These are phyloP conservation scores for Paecilomyces sp. DNA, from an alignment of 2,329 filamentous ascomycete species.

Conservation along the genomic window DNA sequence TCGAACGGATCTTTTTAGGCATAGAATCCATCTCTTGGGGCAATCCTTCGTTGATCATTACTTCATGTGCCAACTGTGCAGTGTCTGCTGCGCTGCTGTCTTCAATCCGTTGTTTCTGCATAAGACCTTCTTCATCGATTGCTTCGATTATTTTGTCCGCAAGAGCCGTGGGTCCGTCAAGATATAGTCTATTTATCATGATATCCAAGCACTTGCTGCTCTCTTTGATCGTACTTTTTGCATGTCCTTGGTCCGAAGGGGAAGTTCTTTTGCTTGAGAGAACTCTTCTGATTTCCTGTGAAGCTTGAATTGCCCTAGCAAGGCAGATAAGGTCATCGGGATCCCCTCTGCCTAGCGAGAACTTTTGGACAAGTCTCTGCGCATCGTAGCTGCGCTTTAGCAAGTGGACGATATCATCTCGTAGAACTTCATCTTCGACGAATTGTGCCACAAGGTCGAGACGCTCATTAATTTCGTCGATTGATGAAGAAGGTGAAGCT, in stretches of 20 bases:
- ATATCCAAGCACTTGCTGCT: constrained; percentile 14
- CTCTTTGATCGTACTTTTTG: not conserved
- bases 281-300: constrained; percentile 53
- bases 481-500: constrained; percentile 79
- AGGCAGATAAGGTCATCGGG: constrained; percentile 82
- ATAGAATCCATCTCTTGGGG: constrained; percentile 49
- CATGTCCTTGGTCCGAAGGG: constrained; percentile 13
- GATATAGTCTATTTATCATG: constrained; percentile 28
- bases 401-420: constrained; percentile 61
- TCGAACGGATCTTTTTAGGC: constrained; percentile 42
- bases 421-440: constrained; percentile 57
- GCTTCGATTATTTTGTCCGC: constrained; percentile 65
- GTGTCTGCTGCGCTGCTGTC: constrained; percentile 65
- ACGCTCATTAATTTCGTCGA: constrained; percentile 68
- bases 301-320: constrained; percentile 71
- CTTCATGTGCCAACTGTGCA: constrained; percentile 64
- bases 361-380: constrained; percentile 85
- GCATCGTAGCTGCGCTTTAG: constrained; percentile 75
- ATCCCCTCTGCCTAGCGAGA: constrained; percentile 85
- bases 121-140: constrained; percentile 89
- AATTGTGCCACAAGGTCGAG: constrained; percentile 77
- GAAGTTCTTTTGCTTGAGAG: constrained; percentile 17
- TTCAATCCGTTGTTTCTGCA: constrained; percentile 69
- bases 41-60: constrained; percentile 59
- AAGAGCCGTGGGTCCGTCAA: constrained; percentile 61